Evolutionary conservation across 352 stramenopile species (phyloP), one percentile per base, ranked within the genome.

Genomic region (Blastocystis sp.): DNA sequence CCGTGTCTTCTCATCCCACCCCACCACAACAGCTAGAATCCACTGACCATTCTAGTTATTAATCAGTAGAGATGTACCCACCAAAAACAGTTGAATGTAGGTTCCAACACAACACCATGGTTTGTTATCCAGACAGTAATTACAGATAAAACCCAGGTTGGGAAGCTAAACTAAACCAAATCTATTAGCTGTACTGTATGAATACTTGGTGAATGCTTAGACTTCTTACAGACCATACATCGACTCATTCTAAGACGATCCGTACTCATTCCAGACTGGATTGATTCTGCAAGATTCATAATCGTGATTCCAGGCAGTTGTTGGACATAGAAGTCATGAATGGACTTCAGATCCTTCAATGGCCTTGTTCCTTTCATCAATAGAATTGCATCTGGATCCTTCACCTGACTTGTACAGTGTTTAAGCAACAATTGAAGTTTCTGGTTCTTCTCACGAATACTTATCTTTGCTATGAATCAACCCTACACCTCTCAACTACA

Each of bases 81-180:
- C 69, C 32, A 49, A 14, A 27, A 51, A 83, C 19, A 83, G 1
- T 56, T 83, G 42, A 6, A 83, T 56, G 51, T 42, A 83, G 27
- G 24, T 46, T 24, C 54, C 51, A 2, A 83, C 29, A 7, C 63
- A 1, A 35, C 16, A 14, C 24, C 46, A 52, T 9, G 43, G 43
- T n/a, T 43, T 51, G 12, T 46, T 9, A 1, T 83, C 71, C 24
- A 83, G 71, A 49, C 71, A 83, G 46, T 66, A 83, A n/a, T 83
- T 83, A n/a, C 71, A 83, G 11, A 83, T 32, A 43, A 83, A 83
- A 16, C 51, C 21, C 29, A 83, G 11, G 11, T 12, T 52, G 12
- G 71, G 71, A 14, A 83, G 51, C 71, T 61, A 66, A 6, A 19
- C 16, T 51, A 46, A 77, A 46, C 9, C 56, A 5, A 52, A 3